A percentile compares a stretch with the other conserved stretches of the same genome.
These are phyloP conservation scores for Kazachstania africana DNA, from an alignment of 805 yeast species.

Conservation along the genomic window DNA sequence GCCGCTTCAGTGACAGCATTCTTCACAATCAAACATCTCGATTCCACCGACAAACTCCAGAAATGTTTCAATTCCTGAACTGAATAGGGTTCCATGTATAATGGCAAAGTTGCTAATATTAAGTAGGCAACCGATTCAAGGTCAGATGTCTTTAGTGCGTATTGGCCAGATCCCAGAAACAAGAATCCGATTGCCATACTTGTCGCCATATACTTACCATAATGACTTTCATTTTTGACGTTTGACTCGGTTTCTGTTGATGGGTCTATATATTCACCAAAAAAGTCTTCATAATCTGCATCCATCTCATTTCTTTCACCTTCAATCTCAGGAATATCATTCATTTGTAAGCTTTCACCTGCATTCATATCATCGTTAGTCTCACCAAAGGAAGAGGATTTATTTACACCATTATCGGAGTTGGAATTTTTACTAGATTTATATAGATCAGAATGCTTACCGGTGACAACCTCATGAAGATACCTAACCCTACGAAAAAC, in stretches of 20 bases:
- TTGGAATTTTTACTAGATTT: not conserved
- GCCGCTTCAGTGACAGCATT: constrained; percentile 54
- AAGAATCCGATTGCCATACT: constrained; percentile 79
- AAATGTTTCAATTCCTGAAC: constrained; percentile 80
- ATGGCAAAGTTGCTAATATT: constrained; percentile 66
- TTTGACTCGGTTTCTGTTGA: not conserved
- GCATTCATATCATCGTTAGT: not conserved
- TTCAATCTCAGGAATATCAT: not conserved
- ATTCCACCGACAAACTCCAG: constrained; percentile 79
- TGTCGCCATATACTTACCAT: constrained; percentile 65
- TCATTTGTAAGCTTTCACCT: not conserved
- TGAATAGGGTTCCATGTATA: constrained; percentile 32
- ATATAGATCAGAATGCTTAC: constrained; percentile 23
- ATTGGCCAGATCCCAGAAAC: constrained; percentile 88
- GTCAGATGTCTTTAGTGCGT: constrained; percentile 54
- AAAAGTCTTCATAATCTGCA: not conserved
- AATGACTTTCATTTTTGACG: constrained; percentile 27
- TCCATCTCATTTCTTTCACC: constrained; percentile 3
- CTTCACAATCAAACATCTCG: constrained; percentile 67
- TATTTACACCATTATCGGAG: not conserved
- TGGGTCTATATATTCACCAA: constrained; percentile 6
- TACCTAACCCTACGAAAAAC: constrained; percentile 61
- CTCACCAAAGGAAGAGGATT: too few relatives aligned
- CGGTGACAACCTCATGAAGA: constrained; percentile 46
- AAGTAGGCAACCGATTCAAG: constrained; percentile 32